Percentiles rank a stretch among this genome's conserved stretches.
Evolutionary conservation across 192 early-diverging fungal species (phyloP).

Genomic region (Diversispora eburnea): DNA sequence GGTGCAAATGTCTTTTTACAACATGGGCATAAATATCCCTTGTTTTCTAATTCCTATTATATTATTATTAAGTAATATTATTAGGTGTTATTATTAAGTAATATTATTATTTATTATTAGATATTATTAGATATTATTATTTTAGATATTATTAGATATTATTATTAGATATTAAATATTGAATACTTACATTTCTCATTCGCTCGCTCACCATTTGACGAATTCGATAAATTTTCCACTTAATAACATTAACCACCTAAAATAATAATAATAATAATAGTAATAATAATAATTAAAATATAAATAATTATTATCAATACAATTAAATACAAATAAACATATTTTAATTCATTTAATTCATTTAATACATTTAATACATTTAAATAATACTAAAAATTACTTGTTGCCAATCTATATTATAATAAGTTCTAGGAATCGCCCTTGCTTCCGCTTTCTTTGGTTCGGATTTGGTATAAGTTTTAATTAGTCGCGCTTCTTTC

Average conservation of each 20-base stretch:
- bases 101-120: not conserved
- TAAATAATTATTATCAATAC: not conserved
- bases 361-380: no score
- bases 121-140: not conserved
- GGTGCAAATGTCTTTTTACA: slow-evolving; percentile 59
- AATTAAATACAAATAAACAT: no score
- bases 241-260: slow-evolving; percentile 83
- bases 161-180: no score
- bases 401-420: slow-evolving; percentile 90
- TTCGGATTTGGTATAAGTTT: slow-evolving; percentile 57
- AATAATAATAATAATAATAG: no score
- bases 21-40: slow-evolving; percentile 61
- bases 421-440: slow-evolving; percentile 62
- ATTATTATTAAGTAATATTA: not conserved
- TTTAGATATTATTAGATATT: not conserved
- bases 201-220: slow-evolving; percentile 53
- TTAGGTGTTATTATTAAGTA: not conserved
- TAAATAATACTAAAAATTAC: not conserved
- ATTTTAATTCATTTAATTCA: no score
- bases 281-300: no score
- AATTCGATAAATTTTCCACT: slow-evolving; percentile 88
- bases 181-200: slow-evolving; percentile 47
- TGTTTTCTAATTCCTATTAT: slow-evolving; percentile 59
- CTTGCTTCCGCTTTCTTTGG: slow-evolving; percentile 54
- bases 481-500: slow-evolving; percentile 73